A percentile compares a stretch with the other conserved stretches of the same genome.
phyloP scores from a whole-genome alignment of 371 early-diverging fungal species.

The Mortierella sp. region DNA sequence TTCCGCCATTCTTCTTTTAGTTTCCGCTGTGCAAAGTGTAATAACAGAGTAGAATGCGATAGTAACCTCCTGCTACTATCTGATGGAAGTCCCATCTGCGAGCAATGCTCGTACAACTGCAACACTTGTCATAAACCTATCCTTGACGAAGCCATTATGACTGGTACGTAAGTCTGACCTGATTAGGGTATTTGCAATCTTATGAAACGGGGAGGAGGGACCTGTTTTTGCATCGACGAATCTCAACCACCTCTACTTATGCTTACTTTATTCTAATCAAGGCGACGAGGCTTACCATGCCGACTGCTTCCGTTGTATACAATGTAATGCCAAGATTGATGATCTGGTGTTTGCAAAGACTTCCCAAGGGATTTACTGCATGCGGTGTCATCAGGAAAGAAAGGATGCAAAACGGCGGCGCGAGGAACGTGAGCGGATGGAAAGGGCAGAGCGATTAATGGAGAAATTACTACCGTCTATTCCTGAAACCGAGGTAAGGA shows the following conservation, averaged over 20 bases:
- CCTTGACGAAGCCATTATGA: conserved; percentile 91
- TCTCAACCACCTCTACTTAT: neutral
- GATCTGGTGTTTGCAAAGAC: conserved; percentile 87
- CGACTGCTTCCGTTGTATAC: conserved; percentile 85
- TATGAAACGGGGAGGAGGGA: too few relatives aligned
- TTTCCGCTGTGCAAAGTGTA: conserved; percentile 85
- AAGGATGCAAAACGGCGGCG: conserved; percentile 51
- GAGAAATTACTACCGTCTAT: conserved; percentile 48
- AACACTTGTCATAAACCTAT: conserved; percentile 83
- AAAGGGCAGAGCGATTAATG: conserved; percentile 31
- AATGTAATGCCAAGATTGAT: conserved; percentile 79
- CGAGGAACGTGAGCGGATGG: conserved; percentile 47
- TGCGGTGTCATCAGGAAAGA: conserved; percentile 59
- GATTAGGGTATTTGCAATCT: too few relatives aligned
- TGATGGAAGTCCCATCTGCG: conserved; percentile 89
- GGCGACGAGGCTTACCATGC: conserved; percentile 89
- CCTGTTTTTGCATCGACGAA: neutral
- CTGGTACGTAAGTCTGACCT: too few relatives aligned
- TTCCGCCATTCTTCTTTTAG: conserved; percentile 47
- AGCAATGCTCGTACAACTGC: conserved; percentile 90
- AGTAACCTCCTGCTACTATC: conserved; percentile 81
- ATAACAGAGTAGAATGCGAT: conserved; percentile 80
- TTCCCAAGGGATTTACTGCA: conserved; percentile 68
- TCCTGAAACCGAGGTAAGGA: conserved; percentile 42
- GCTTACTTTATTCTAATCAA: conserved; percentile 23